These are phyloP conservation scores for Stevia rebaudiana DNA, from an alignment of 140 eudicot genomes.

Conservation along the genomic window DNA sequence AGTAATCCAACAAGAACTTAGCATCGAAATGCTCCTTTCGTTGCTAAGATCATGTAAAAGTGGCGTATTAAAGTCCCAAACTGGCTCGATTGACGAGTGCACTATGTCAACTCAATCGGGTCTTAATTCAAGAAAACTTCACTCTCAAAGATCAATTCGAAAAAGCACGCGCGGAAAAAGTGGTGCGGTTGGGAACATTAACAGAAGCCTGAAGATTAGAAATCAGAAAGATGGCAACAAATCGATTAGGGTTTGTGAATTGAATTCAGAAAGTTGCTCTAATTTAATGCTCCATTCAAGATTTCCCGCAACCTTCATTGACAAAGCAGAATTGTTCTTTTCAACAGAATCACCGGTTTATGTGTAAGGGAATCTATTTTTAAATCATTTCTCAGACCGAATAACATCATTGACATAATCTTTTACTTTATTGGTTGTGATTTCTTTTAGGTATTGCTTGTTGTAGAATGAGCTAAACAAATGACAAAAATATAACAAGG, in stretches of 20 bases:
- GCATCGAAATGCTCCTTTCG: slow-evolving; percentile 88
- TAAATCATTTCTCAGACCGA: not conserved
- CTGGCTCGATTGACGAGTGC: slow-evolving; percentile 35
- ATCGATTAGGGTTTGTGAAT: slow-evolving; percentile 39
- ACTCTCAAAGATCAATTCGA: slow-evolving; percentile 42
- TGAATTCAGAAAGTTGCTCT: slow-evolving; percentile 41
- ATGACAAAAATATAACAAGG: not conserved
- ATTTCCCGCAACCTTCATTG: slow-evolving; percentile 63
- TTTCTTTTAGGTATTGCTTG: not conserved
- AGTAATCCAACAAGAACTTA: slow-evolving; percentile 95
- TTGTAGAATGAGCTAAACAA: too few species aligned
- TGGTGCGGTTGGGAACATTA: slow-evolving; percentile 27
- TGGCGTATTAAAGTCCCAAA: slow-evolving; percentile 22
- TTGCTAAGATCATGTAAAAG: slow-evolving; percentile 72
- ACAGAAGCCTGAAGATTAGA: slow-evolving; percentile 44
- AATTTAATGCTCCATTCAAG: slow-evolving; percentile 64
- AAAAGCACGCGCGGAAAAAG: slow-evolving; percentile 50
- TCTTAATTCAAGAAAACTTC: slow-evolving; percentile 47
- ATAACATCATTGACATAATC: not conserved
- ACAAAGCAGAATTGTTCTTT: slow-evolving; percentile 70
- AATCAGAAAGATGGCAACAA: slow-evolving; percentile 47
- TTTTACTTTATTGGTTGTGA: not conserved
- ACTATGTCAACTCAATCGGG: slow-evolving; percentile 45
- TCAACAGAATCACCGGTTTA: slow-evolving; percentile 39
- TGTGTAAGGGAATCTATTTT: slow-evolving; percentile 21